Percentiles rank a stretch among this genome's conserved stretches.
These are phyloP conservation scores for Lentinula edodes DNA, from an alignment of 768 basidiomycete genomes.

Conservation along the genomic window DNA sequence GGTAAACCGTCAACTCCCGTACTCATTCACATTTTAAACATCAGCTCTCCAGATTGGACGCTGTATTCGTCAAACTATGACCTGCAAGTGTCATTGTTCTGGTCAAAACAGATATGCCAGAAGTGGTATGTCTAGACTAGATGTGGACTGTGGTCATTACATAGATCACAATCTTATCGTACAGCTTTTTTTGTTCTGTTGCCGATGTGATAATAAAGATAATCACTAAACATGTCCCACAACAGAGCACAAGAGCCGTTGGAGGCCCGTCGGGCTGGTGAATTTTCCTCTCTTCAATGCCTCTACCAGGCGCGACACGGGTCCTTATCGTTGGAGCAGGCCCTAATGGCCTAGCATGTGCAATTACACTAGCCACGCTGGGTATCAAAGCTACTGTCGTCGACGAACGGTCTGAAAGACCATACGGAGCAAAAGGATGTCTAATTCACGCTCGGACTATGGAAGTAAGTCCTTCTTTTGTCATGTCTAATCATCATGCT, in stretches of 20 bases:
- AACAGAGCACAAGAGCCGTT: no score
- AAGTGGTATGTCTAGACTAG: background rate
- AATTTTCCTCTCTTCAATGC: background rate
- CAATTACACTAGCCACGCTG: background rate
- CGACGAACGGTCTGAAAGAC: background rate
- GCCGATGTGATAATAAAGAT: background rate
- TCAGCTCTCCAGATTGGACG: background rate
- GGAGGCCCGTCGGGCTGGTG: background rate
- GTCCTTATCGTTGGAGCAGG: conserved; percentile 1
- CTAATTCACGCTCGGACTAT: background rate
- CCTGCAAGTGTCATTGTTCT: background rate
- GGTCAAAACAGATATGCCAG: background rate
- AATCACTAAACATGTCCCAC: no score
- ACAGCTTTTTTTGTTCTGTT: background rate
- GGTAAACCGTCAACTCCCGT: background rate
- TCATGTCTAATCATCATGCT: background rate
- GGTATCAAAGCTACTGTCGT: background rate
- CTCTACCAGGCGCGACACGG: background rate
- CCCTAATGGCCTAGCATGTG: background rate
- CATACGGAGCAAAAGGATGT: background rate
- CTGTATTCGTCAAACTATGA: background rate
- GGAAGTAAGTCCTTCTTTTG: background rate
- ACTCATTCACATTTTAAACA: background rate
- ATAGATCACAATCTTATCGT: background rate
- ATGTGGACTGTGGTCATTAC: background rate